These are phyloP conservation scores for Immersiella caudata DNA, from an alignment of 495 filamentous ascomycete genomes.

Conservation along the genomic window DNA sequence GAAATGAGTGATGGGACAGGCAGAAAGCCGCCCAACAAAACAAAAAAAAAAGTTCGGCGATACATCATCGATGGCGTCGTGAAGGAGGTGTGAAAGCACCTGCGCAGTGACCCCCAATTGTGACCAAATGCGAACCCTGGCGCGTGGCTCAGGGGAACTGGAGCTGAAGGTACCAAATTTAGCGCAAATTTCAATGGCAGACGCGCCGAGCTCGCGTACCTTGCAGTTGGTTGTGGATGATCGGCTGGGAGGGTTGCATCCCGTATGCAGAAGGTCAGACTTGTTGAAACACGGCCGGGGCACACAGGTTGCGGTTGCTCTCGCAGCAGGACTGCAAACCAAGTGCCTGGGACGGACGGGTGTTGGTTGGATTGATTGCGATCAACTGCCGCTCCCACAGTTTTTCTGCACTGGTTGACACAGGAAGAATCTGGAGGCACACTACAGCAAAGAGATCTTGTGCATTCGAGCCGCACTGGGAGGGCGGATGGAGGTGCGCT, in stretches of 20 bases:
- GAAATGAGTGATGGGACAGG: constrained; percentile 6
- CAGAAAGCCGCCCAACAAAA: constrained; percentile 1
- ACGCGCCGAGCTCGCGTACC: constrained; percentile 1
- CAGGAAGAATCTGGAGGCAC: too few relatives aligned
- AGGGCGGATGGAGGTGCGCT: too few relatives aligned
- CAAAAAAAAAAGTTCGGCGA: background rate
- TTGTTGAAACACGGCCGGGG: background rate
- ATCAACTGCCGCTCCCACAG: background rate
- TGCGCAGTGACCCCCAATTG: background rate
- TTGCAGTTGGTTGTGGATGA: background rate
- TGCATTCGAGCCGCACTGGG: too few relatives aligned
- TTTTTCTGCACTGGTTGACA: too few relatives aligned
- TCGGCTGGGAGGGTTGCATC: background rate
- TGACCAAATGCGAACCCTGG: background rate
- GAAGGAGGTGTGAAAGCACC: background rate
- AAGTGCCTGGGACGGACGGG: background rate
- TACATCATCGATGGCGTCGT: background rate
- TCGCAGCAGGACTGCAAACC: background rate
- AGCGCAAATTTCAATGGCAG: constrained; percentile 3
- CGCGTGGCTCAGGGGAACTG: constrained; percentile 11
- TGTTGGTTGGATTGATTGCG: background rate
- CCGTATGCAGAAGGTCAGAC: background rate
- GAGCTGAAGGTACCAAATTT: constrained; percentile 3
- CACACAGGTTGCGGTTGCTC: background rate
- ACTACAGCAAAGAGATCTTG: too few relatives aligned